Conservation (phyloP, 371 early-diverging fungal genomes). For the Mucor circinelloides region DNA sequence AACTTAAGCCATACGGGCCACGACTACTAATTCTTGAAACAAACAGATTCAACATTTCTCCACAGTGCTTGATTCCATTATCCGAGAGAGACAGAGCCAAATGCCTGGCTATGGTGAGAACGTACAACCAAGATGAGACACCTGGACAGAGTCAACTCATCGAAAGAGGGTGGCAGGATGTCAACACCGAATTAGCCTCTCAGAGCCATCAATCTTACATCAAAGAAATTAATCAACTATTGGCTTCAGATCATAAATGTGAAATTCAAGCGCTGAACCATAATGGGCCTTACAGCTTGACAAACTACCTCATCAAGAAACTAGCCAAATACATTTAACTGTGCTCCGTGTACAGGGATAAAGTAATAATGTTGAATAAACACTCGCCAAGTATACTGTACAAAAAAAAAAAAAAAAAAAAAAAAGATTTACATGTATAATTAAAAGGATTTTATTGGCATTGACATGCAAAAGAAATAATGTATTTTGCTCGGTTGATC, state of each 20-base stretch:
- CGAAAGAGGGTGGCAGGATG: constrained; percentile 17
- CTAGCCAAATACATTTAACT: constrained; percentile 1
- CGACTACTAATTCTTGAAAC: too few relatives aligned
- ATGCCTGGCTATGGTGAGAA: constrained; percentile 12
- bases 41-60: constrained; percentile 30
- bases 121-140: constrained; percentile 4
- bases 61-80: constrained; percentile 13
- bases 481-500: too few relatives aligned
- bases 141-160: constrained; percentile 23
- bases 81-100: constrained; percentile 33
- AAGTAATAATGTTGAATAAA: too few relatives aligned
- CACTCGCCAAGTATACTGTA: too few relatives aligned
- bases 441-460: too few relatives aligned
- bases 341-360: background rate
- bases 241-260: constrained; percentile 25
- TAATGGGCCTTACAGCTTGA: constrained; percentile 18
- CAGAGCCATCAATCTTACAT: constrained; percentile 18
- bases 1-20: too few relatives aligned
- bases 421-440: too few relatives aligned
- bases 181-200: constrained; percentile 9
- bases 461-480: too few relatives aligned
- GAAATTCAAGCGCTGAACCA: constrained; percentile 41
- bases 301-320: constrained; percentile 13
- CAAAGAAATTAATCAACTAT: constrained; percentile 24
- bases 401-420: too few relatives aligned